These are phyloP conservation scores for Penicillium crystallinum DNA, from an alignment of 495 filamentous ascomycete species.

Conservation along the genomic window DNA sequence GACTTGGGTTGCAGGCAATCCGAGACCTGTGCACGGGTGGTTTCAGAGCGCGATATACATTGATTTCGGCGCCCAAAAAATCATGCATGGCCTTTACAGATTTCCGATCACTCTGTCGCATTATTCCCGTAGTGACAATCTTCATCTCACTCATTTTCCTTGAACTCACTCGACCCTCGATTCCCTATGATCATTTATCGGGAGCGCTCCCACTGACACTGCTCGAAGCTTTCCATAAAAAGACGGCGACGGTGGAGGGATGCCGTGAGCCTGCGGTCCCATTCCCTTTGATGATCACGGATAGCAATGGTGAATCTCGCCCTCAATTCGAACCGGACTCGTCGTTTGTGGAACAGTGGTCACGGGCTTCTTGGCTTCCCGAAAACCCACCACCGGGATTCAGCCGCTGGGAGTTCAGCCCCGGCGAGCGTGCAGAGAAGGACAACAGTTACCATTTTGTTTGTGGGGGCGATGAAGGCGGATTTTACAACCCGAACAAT, in stretches of 20 bases:
- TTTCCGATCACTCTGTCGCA: constrained; percentile 16
- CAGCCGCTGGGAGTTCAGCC: constrained; percentile 21
- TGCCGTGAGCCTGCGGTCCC: constrained; percentile 20
- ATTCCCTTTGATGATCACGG: constrained; percentile 20
- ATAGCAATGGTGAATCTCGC: not conserved
- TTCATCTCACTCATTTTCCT: constrained; percentile 21
- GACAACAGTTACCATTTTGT: constrained; percentile 18
- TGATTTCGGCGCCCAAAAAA: constrained; percentile 18
- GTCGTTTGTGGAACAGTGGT: constrained; percentile 11
- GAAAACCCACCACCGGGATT: constrained; percentile 24
- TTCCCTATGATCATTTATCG: constrained; percentile 32
- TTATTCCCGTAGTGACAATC: constrained; percentile 12
- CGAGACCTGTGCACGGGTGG: constrained; percentile 14
- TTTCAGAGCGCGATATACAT: constrained; percentile 15
- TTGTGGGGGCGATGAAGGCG: constrained; percentile 11
- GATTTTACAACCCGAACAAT: constrained; percentile 32
- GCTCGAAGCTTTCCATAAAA: constrained; percentile 25
- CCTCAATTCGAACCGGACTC: constrained; percentile 5
- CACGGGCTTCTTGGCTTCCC: constrained; percentile 26
- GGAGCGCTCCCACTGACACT: constrained; percentile 28
- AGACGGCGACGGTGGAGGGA: constrained; percentile 12
- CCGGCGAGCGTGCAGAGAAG: constrained; percentile 12
- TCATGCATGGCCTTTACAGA: constrained; percentile 17
- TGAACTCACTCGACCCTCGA: constrained; percentile 20
- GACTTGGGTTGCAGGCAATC: constrained; percentile 21